Base-by-base conservation (phyloP, 2,329 filamentous ascomycete genomes). In the Calcarisporium arbuscula region DNA sequence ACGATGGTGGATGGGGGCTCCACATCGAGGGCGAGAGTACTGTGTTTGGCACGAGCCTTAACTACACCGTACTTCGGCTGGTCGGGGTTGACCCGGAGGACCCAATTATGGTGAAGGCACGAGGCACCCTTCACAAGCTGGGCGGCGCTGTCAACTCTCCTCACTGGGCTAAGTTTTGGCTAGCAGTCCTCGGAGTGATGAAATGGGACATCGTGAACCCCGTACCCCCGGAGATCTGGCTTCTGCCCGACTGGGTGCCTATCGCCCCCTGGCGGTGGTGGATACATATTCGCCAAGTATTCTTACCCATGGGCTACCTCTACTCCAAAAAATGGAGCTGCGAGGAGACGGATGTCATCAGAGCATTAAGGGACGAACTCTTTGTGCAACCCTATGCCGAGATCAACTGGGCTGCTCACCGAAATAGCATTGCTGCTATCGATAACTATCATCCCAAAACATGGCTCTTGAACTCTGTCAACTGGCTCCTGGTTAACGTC, bases 271-370 rank as follows among this genome's bases (percentile, higher is more conserved):
- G 88, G 87, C 71, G 87, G 46, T 95, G 90, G 89, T 95, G 89
- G 90, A 85, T 96, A 50, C 92, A 98, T 51, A 95, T 95, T 60
- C 86, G 92, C n/a, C 80, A 85, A 60, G 89, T 98, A n/a, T 95
- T 90, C 51, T 58, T 95, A 31, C 83, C 89, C 5, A 95, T 96
- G 87, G 80, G 83, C 1, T 95, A 84, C 53, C 60, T 96, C 27
- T 95, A 84, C 67, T 94, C 88, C 0, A 87, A 83, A 64, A 72
- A 72, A 43, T 95, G 86, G 79, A 73, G 71, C 19, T 83, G 82
- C 45, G 83, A 86, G 12, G 71, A 84, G 46, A 90, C 85, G 26
- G 75, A 82, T 5, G 57, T 94, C 3, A 85, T 84, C 33, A 74
- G 74, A 16, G 74, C 77, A 36, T 60, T 98, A 26, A 79, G 82